A percentile compares a stretch with the other conserved stretches of the same genome.
Conservation (phyloP, 306 rosid genomes). For the Acacia acuminata region DNA sequence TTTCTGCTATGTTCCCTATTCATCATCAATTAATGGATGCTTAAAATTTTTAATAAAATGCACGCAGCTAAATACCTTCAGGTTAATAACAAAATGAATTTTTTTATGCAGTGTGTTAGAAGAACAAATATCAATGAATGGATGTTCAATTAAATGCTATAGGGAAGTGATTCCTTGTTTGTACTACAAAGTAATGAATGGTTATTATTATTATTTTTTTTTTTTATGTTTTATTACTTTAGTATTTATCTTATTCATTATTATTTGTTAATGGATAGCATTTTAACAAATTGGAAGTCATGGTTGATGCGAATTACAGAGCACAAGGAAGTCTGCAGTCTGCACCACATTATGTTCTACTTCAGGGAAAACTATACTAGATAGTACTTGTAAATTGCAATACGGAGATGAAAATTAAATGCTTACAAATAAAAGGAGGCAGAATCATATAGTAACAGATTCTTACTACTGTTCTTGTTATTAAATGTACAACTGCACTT, state of each 20-base stretch:
- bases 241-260: background rate
- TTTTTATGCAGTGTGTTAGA: background rate
- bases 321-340: no score
- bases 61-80: background rate
- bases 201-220: no score
- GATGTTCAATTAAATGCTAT: background rate
- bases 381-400: conserved; percentile 7
- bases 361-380: background rate
- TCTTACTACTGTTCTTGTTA: conserved; percentile 8
- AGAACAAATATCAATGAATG: background rate
- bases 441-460: conserved; percentile 9
- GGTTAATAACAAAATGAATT: background rate
- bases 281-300: no score
- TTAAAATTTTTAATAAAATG: background rate
- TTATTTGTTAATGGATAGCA: no score
- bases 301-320: no score
- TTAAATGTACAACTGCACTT: conserved; percentile 25
- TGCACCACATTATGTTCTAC: background rate
- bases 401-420: background rate
- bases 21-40: background rate
- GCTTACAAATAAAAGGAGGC: background rate
- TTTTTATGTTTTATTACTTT: background rate
- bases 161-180: background rate
- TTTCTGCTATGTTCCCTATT: conserved; percentile 8
- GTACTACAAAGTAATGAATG: background rate